Conservation (phyloP, 306 rosid genomes). For the Cucumis melo region DNA sequence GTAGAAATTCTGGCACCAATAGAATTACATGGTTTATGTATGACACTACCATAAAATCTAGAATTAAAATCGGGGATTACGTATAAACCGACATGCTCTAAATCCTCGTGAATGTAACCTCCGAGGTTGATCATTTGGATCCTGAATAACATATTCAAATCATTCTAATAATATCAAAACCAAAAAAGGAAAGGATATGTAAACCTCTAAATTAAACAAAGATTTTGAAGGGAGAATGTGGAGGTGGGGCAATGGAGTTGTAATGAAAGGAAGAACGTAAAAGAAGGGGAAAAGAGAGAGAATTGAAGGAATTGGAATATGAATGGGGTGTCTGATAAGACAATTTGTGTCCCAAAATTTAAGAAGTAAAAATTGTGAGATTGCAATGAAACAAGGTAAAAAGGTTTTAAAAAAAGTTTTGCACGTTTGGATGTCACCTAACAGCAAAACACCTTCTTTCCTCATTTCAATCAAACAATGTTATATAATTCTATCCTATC, state of each 20-base stretch:
- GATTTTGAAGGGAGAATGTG: no score
- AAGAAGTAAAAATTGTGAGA: not conserved
- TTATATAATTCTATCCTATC: not conserved
- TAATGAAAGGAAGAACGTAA: not conserved
- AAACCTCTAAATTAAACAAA: no score
- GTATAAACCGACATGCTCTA: no score
- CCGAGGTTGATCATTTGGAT: no score
- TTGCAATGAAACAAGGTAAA: not conserved
- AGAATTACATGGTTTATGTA: no score
- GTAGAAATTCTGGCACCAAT: no score
- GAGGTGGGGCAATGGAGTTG: not conserved
- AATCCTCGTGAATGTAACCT: no score
- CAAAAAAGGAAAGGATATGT: not conserved
- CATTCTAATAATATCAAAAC: no score
- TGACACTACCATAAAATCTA: no score
- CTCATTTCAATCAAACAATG: constrained; percentile 5
- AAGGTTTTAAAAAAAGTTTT: not conserved
- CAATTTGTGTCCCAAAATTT: not conserved
- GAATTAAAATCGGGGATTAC: no score
- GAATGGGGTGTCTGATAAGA: not conserved
- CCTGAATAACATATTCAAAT: no score
- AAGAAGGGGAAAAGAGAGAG: not conserved
- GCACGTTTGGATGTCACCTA: constrained; percentile 9
- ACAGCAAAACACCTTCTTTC: constrained; percentile 2
- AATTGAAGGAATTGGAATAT: not conserved